Evolutionary conservation across 352 stramenopile species (phyloP), one percentile per base, ranked within the genome.

Genomic region (Pythium dissotocum): DNA sequence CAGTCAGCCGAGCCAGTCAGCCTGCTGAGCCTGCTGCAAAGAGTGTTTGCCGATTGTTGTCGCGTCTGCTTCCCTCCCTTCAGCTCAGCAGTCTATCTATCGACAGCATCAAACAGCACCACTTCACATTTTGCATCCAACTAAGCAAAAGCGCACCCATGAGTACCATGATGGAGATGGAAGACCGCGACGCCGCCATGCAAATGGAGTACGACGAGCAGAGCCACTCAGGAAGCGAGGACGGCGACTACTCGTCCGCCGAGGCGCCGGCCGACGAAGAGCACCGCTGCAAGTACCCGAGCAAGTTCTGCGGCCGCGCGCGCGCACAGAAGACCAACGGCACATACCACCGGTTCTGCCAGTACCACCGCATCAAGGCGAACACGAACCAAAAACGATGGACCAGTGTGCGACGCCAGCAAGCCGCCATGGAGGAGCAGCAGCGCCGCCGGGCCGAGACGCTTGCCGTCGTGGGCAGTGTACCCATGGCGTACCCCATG

Each of bases 341-440:
- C 48, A 36, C 24, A 16, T 38, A 42, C 2, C 62, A 68, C 32
- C 52, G 54, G 12, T 68, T 68, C 53, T 68, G 62, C 54, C 44
- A 68, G 52, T 68, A 53, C 54, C 62, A 68, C 35, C 62, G 62
- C 4, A 10, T 49, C 24, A 55, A 57, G 26, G 62, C 62, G n/a
- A 68, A 68, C 46, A 33, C 42, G 52, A 68, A 68, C 53, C 62
- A 67, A 48, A 65, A 65, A 26, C 44, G 58, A 28, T 65, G 58
- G 58, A 65, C 30, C 28, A 51, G 58, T 28, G 40, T 65, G 30
- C 58, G 58, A 2, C 42, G 58, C 26, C 24, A 54, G 9, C 58
- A 65, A 36, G 28, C 58, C 30, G 21, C 46, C 12, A 49, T 58
- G 44, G 58, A 63, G 24, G 28, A 55, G 58, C 38, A 53, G 42